Base-by-base conservation (phyloP, 495 filamentous ascomycete species). In the Bryoglossum gracile region DNA sequence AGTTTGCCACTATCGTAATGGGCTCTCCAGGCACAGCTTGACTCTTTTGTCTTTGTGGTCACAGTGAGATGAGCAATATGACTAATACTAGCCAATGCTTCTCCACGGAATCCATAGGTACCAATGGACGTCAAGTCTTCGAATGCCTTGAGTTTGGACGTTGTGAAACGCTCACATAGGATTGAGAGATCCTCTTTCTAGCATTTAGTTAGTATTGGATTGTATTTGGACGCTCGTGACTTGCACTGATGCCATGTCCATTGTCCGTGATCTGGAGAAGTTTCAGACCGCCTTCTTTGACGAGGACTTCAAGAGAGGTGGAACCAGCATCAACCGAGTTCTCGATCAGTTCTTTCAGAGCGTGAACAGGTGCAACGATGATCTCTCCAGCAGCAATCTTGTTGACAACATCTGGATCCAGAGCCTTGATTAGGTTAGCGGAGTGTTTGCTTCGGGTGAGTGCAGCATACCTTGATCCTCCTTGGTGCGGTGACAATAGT, bases 311-410 rank as follows among this genome's bases (percentile, higher is more conserved):
- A 33, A 99, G 69, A 4, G 82, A 82, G 1, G 92, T 95, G 2
- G 92, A 88, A 14, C 94, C 90, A 23, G 94, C 94, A 67, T 99
- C 94, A 26, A 99, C 94, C 6, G 94, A 82, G 56, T 99, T 99
- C 60, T 99, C 94, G 10, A 97, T 94, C 38, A 99, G 70, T 65
- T 99, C 94, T 69, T 99, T 99, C 24, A 99, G 67, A 16, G 94
- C 94, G 62, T 99, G 88, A 50, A 97, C 89, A 18, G 94, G 94
- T 9, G 94, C 92, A 43, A 97, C 89, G 43, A 99, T 97, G 52
- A 97, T 99, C 62, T 99, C 94, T 13, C 94, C 94, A n/a, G 94
- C 94, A 6, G 94, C 94, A 57, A 99, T 99, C 68, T 96, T 97
- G 70, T 97, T 97, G 48, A 97, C 87, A 33, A 99, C 94, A 72